Evolutionary conservation across 2,329 filamentous ascomycete genomes (phyloP).

Genomic region (Chaetomium sp.): DNA sequence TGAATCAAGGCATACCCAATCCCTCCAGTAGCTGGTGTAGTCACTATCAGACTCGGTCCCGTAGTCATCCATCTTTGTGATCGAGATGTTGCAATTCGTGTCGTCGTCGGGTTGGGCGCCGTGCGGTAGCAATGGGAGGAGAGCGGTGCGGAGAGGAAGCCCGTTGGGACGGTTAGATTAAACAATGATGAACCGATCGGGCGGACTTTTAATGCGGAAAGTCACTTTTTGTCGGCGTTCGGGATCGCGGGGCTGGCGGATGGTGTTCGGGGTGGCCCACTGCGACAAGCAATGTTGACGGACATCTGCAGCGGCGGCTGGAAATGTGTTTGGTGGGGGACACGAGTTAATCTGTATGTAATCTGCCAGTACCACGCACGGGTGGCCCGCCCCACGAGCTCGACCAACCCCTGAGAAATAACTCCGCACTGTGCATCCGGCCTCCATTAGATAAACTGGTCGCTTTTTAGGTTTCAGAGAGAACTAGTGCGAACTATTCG

Average conservation of each 20-base stretch:
- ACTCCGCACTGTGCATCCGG: not conserved
- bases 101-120: not conserved
- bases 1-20: constrained; percentile 75
- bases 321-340: constrained; percentile 24
- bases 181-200: not conserved
- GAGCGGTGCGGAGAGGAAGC: not conserved
- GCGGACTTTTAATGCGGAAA: not conserved
- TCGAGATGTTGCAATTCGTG: constrained; percentile 34
- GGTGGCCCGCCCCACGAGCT: not conserved
- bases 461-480: not conserved
- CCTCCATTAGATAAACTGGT: not conserved
- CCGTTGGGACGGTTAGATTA: not conserved
- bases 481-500: not conserved
- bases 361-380: too few species aligned
- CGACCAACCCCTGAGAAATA: not conserved
- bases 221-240: constrained; percentile 1
- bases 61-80: constrained; percentile 81
- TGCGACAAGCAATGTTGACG: constrained; percentile 12
- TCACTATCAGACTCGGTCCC: constrained; percentile 97
- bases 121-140: not conserved
- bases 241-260: constrained; percentile 5
- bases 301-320: constrained; percentile 19
- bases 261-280: constrained; percentile 14
- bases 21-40: constrained; percentile 98
- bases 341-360: too few species aligned